A percentile compares a stretch with the other conserved stretches of the same genome.
phyloP scores from a whole-genome alignment of 352 stramenopile genomes.

The Achlya hypogyna region DNA sequence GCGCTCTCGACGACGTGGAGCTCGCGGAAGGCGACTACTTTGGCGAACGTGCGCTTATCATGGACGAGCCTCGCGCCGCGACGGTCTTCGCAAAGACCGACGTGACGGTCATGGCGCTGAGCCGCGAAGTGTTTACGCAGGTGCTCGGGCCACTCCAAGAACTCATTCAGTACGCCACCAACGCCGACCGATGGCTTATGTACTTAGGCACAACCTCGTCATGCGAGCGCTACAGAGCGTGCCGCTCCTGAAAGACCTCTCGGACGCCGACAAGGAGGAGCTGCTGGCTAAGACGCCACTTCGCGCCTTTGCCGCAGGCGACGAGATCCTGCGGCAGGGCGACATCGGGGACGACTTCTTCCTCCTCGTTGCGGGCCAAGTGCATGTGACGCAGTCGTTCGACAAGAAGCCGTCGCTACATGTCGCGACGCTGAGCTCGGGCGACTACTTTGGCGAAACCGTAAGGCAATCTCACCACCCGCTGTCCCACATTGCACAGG shows the following conservation, averaged over 20 bases:
- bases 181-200: not conserved
- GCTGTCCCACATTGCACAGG: not conserved
- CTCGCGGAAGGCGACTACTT: constrained; percentile 82
- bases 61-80: constrained; percentile 72
- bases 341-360: constrained; percentile 48
- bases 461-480: constrained; percentile 28
- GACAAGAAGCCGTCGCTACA: constrained; percentile 21
- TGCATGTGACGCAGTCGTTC: constrained; percentile 28
- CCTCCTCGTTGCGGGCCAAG: constrained; percentile 46
- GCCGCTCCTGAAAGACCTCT: constrained; percentile 38
- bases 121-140: constrained; percentile 86
- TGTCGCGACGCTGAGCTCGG: constrained; percentile 33
- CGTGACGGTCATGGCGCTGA: constrained; percentile 55
- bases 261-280: constrained; percentile 33
- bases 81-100: constrained; percentile 71
- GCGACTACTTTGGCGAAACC: constrained; percentile 62
- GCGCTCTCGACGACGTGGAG: constrained; percentile 30
- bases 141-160: constrained; percentile 85
- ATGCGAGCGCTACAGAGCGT: constrained; percentile 46
- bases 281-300: constrained; percentile 33
- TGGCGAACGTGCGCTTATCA: constrained; percentile 85
- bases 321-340: constrained; percentile 39
- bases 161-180: constrained; percentile 52
- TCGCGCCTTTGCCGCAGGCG: constrained; percentile 32
- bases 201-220: constrained; percentile 27